These are phyloP conservation scores for Apiospora rasikravindrae DNA, from an alignment of 2,329 filamentous ascomycete species.

Conservation along the genomic window DNA sequence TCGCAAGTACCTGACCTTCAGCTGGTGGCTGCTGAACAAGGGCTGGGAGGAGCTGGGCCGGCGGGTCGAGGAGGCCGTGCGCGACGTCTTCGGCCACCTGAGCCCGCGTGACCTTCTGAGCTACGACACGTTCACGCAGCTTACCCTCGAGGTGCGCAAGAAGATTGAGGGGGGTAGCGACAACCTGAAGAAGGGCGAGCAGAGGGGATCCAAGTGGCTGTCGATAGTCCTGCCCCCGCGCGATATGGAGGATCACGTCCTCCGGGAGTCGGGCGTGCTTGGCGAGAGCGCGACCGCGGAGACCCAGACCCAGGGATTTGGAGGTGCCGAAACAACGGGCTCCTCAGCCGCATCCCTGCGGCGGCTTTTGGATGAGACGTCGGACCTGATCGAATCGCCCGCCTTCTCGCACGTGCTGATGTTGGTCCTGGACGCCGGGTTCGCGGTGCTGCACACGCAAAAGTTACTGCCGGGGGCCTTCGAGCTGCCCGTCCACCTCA, in stretches of 20 bases:
- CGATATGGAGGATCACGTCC: slow-evolving; percentile 80
- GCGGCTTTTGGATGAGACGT: slow-evolving; percentile 90
- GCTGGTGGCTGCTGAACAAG: slow-evolving; percentile 95
- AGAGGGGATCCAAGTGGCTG: slow-evolving; percentile 72
- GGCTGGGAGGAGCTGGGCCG: slow-evolving; percentile 85
- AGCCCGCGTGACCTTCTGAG: slow-evolving; percentile 89
- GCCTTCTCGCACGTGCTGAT: slow-evolving; percentile 87
- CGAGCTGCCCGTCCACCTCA: slow-evolving; percentile 55
- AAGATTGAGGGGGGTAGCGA: slow-evolving; percentile 73
- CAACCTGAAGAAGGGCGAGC: slow-evolving; percentile 43
- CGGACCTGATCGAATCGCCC: slow-evolving; percentile 93
- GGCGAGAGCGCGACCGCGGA: slow-evolving; percentile 52
- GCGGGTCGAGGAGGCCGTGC: slow-evolving; percentile 83
- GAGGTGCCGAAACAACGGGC: slow-evolving; percentile 37
- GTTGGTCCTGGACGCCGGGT: slow-evolving; percentile 84
- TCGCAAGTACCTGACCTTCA: slow-evolving; percentile 91
- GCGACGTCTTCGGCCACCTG: slow-evolving; percentile 85
- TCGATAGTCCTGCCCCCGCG: slow-evolving; percentile 79
- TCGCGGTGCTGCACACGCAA: slow-evolving; percentile 80
- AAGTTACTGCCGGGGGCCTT: slow-evolving; percentile 83
- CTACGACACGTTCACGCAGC: slow-evolving; percentile 77
- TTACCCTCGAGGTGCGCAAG: slow-evolving; percentile 83
- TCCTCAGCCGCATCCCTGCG: slow-evolving; percentile 68
- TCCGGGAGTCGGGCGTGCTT: slow-evolving; percentile 83
- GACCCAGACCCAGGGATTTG: slow-evolving; percentile 28